Percentiles rank a stretch among this genome's conserved stretches.
phyloP scores from a whole-genome alignment of 1,139 yeast genomes.

The Suhomyces yuchorum region DNA sequence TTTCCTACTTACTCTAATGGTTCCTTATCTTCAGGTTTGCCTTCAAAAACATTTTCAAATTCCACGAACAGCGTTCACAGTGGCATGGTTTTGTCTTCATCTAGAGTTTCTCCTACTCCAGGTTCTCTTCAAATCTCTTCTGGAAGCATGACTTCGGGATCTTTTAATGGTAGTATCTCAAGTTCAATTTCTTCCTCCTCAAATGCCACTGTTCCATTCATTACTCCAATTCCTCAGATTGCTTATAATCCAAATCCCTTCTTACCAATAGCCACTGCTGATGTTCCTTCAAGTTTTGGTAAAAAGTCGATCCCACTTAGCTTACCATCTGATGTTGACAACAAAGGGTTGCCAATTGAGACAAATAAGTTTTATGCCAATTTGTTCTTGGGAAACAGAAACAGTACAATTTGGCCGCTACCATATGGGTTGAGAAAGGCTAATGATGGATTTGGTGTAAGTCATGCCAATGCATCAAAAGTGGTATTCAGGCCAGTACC shows the following conservation, averaged over 20 bases:
- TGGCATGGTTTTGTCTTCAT: too few relatives aligned
- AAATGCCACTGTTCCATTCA: neutral
- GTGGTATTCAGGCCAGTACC: conserved; percentile 58
- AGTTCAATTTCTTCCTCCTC: too few relatives aligned
- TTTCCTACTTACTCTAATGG: too few relatives aligned
- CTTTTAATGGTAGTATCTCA: too few relatives aligned
- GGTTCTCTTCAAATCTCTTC: neutral
- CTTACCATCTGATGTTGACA: conserved; percentile 50
- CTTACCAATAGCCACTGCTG: conserved; percentile 40
- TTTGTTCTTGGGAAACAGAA: conserved; percentile 65
- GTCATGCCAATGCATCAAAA: conserved; percentile 59
- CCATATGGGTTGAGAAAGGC: conserved; percentile 68
- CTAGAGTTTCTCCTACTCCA: too few relatives aligned
- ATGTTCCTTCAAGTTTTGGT: conserved; percentile 53
- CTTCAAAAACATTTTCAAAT: too few relatives aligned
- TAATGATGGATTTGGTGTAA: conserved; percentile 64
- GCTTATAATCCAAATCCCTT: neutral
- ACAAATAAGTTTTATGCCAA: conserved; percentile 89
- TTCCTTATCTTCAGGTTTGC: too few relatives aligned
- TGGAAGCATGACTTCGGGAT: too few relatives aligned
- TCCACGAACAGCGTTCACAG: too few relatives aligned
- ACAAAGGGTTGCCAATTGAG: conserved; percentile 53
- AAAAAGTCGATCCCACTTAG: conserved; percentile 52
- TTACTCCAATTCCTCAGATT: neutral
- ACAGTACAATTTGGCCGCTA: conserved; percentile 70